Base-by-base conservation (phyloP, 352 stramenopile genomes). In the Pythium dissimile region DNA sequence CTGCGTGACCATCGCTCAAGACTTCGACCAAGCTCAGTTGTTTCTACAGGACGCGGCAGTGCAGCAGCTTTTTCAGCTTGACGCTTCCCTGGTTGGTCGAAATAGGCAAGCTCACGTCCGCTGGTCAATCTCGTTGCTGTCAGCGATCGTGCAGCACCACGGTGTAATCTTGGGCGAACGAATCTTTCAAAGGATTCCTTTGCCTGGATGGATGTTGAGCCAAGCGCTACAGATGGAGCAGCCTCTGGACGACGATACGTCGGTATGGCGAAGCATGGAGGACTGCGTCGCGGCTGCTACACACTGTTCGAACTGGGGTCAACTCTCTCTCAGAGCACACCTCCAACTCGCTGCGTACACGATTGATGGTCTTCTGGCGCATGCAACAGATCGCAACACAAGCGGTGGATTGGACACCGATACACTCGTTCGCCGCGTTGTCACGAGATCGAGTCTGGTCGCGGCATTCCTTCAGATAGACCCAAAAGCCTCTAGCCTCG, bases 121-220 rank as follows among this genome's bases (percentile, higher is more conserved):
- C 5, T 64, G 57, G 57, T 64, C 41, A n/a, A 48, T 41, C n/a
- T 26, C 20, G 21, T 32, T 64, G 2, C 48, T 23, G 15, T 23
- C 32, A 1, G 37, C 24, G 8, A 15, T 54, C 15, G 7, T 64
- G 9, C 30, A 54, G 11, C 30, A 64, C 13, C 57, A 64, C 20
- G 57, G 57, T 11, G 24, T 15, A 2, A 28, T 64, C 8, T 53
- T 49, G 16, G 57, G 48, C 12, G 48, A 59, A 11, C 27, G 30
- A 31, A 27, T 59, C 8, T 37, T 64, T 24, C 27, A 45, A 18
- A 23, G 54, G 30, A 52, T 64, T 9, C 38, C 47, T 18, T 54
- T 21, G 9, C 41, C 57, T 12, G 47, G 27, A 1, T 54, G 48
- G 47, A 54, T 31, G 26, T 13, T 64, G 9, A 10, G 27, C 10